phyloP scores from a whole-genome alignment of 2,329 filamentous ascomycete genomes.

The Mollisia scopiformis region DNA sequence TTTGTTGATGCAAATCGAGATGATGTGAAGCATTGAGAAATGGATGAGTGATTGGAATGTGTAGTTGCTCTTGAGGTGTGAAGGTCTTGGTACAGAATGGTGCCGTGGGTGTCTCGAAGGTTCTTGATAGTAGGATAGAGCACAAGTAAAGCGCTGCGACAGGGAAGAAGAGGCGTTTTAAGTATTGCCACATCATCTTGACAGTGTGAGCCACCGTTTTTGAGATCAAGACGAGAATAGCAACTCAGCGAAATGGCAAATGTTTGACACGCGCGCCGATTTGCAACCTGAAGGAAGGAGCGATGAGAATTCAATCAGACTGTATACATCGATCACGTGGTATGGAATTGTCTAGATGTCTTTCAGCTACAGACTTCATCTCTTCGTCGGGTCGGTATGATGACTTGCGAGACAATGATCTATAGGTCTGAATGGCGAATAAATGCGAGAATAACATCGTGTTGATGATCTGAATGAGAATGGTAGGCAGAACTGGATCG shows the following conservation, averaged over 20 bases:
- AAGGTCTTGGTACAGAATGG: not conserved
- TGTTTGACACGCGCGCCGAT: no score
- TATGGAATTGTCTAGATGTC: no score
- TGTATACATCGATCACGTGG: not conserved
- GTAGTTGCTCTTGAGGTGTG: conserved; percentile 3
- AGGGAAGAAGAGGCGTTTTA: conserved; percentile 23
- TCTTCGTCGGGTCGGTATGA: not conserved
- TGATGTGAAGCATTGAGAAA: conserved; percentile 11
- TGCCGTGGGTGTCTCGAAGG: not conserved
- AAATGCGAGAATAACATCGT: no score
- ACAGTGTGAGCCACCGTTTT: not conserved
- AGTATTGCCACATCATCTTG: conserved; percentile 12
- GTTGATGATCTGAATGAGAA: not conserved
- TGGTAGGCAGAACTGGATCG: not conserved
- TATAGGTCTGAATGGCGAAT: no score
- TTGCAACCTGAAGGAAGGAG: no score
- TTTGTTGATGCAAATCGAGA: not conserved
- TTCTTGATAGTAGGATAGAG: conserved; percentile 7
- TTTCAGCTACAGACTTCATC: not conserved
- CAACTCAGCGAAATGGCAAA: no score
- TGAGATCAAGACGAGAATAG: no score
- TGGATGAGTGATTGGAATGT: conserved; percentile 11
- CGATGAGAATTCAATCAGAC: not conserved
- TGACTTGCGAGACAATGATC: no score
- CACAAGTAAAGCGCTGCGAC: conserved; percentile 16